Base-by-base conservation (phyloP, 768 basidiomycete species). In the Coprinopsis cinerea region DNA sequence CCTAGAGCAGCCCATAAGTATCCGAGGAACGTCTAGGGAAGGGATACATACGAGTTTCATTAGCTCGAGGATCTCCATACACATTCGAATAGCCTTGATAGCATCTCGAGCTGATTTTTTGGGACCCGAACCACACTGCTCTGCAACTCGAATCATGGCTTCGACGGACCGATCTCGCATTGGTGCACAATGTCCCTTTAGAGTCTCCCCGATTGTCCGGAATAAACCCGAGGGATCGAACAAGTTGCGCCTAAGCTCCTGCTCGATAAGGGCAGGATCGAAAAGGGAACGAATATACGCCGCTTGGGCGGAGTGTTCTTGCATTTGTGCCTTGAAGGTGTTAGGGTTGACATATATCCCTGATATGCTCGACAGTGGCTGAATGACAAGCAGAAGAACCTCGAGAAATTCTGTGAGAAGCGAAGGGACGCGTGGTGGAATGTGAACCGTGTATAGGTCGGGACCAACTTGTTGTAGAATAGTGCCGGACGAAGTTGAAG, bases 101-200 rank as follows among this genome's bases (percentile, higher is more conserved):
- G 85, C 83, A 55, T 85, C 81, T 48, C 74, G 69, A 51, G 78
- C 76, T 17, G 49, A 41, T 14, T 80, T 81, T 25, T 66, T 65
- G 36, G 73, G 77, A 1, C 77, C 77, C 4, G 77, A 76, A 9
- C 76, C 72, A 63, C 82, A 79, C 24, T 73, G 65, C 49, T 74
- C 72, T 2, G 89, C 89, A 10, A 79, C 73, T 47, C 73, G 71
- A 27, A 95, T 83, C 88, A 96, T 91, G 32, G 75, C 76, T 60
- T 92, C 88, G 23, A 96, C 85, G 37, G 82, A 78, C 13, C 72
- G 76, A 66, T 96, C 93, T 28, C 93, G 75, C 83, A 95, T 93
- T 13, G 93, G 93, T 4, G 93, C 93, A 54, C 93, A 95, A 59
- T 96, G 92, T 28, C 82, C 81, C 65, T 94, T 91, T 54, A 95